These are phyloP conservation scores for Cryptosporidium baileyi DNA, from an alignment of 169 alveolate genomes.

Conservation along the genomic window DNA sequence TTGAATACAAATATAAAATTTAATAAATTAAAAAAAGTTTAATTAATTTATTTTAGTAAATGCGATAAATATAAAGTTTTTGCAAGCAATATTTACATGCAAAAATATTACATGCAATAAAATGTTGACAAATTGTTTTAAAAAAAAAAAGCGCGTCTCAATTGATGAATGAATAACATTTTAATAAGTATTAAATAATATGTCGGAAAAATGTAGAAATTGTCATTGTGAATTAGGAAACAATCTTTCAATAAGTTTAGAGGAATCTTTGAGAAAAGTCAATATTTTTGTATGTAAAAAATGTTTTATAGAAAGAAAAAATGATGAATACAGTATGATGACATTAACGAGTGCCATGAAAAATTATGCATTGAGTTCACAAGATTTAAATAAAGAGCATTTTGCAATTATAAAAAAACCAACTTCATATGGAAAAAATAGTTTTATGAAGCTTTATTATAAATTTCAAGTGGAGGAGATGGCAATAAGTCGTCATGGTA, in stretches of 20 bases:
- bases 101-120: too few relatives aligned
- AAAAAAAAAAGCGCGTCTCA: too few relatives aligned
- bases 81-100: too few relatives aligned
- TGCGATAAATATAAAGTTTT: too few relatives aligned
- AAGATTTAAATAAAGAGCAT: slow-evolving; percentile 23
- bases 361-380: slow-evolving; percentile 27
- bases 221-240: slow-evolving; percentile 15
- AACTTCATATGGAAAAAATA: slow-evolving; percentile 45
- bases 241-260: slow-evolving; percentile 21
- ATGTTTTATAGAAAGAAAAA: slow-evolving; percentile 9
- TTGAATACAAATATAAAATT: too few relatives aligned
- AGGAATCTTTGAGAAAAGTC: slow-evolving; percentile 38
- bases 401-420: slow-evolving; percentile 40
- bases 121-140: too few relatives aligned
- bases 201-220: slow-evolving; percentile 17
- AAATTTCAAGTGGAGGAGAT: slow-evolving; percentile 64
- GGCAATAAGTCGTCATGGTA: slow-evolving; percentile 29
- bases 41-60: too few relatives aligned
- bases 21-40: too few relatives aligned
- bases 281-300: slow-evolving; percentile 30
- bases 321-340: slow-evolving; percentile 60
- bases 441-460: slow-evolving; percentile 62
- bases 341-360: slow-evolving; percentile 45
- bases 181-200: too few relatives aligned
- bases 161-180: too few relatives aligned